phyloP scores from a whole-genome alignment of 2,329 filamentous ascomycete genomes.

The Dryadomyces quercivorus region DNA sequence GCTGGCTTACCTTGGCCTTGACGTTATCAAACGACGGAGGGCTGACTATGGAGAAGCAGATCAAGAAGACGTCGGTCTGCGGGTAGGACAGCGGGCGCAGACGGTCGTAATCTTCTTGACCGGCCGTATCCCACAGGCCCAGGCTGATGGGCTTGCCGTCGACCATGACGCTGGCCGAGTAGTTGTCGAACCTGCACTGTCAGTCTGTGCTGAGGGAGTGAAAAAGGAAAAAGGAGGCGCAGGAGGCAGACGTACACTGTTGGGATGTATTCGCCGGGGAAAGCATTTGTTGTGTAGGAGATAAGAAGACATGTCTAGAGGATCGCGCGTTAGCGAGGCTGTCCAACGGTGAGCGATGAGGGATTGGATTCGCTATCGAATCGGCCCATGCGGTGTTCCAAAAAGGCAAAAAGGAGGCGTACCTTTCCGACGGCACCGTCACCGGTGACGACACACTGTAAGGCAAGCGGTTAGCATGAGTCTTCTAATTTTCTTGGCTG shows the following conservation, averaged over 20 bases:
- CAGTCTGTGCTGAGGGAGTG: not conserved
- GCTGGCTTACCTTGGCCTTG: slow-evolving; percentile 71
- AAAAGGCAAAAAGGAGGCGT: slow-evolving; percentile 21
- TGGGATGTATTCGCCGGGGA: slow-evolving; percentile 99
- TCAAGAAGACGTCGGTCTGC: slow-evolving; percentile 95
- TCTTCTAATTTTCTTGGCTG: no score
- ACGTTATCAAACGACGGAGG: slow-evolving; percentile 98
- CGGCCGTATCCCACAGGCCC: slow-evolving; percentile 95
- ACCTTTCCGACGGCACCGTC: slow-evolving; percentile 99
- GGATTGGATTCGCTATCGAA: not conserved
- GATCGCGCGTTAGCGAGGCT: no score
- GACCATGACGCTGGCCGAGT: slow-evolving; percentile 97
- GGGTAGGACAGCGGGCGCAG: slow-evolving; percentile 92
- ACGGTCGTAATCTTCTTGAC: slow-evolving; percentile 96
- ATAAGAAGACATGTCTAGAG: slow-evolving; percentile 91
- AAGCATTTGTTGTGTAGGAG: slow-evolving; percentile 98
- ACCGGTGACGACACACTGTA: slow-evolving; percentile 92
- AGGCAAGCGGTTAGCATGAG: no score
- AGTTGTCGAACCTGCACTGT: slow-evolving; percentile 77
- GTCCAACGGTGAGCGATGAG: no score
- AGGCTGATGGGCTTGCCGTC: slow-evolving; percentile 96
- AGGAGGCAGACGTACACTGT: slow-evolving; percentile 77
- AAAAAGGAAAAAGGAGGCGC: not conserved
- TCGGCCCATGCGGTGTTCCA: not conserved
- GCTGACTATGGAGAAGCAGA: slow-evolving; percentile 97